Conservation (phyloP, 192 early-diverging fungal genomes). For the Entomortierella chlamydospora region DNA sequence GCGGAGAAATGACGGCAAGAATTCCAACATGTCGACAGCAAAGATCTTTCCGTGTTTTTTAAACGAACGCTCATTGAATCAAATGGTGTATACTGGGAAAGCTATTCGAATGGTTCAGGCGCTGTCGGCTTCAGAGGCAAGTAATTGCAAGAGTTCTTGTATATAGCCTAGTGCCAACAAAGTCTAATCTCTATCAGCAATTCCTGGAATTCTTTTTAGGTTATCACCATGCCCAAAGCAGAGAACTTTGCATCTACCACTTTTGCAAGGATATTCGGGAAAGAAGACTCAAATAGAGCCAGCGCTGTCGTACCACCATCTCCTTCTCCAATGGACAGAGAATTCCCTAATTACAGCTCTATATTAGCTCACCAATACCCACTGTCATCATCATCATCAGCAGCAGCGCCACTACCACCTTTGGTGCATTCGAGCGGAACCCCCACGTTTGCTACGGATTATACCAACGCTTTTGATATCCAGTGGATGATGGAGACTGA, state of each 20-base stretch:
- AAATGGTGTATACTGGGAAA: slow-evolving; percentile 36
- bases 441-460: background rate
- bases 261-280: slow-evolving; percentile 15
- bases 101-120: slow-evolving; percentile 35
- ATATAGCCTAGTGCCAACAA: background rate
- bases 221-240: background rate
- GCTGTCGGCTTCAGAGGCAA: slow-evolving; percentile 17
- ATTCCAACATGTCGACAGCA: background rate
- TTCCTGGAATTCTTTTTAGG: background rate
- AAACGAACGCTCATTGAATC: slow-evolving; percentile 1
- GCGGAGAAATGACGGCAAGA: background rate
- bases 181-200: background rate
- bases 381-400: background rate
- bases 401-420: no score
- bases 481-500: slow-evolving; percentile 21
- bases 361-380: slow-evolving; percentile 25
- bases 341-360: slow-evolving; percentile 3
- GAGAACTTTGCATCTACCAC: slow-evolving; percentile 3
- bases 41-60: slow-evolving; percentile 31
- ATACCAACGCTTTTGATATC: slow-evolving; percentile 6
- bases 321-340: background rate
- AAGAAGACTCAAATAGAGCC: background rate
- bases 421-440: background rate
- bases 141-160: background rate
- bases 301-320: background rate